phyloP scores from a whole-genome alignment of 306 rosid genomes.

The Gleditsia sinensis region DNA sequence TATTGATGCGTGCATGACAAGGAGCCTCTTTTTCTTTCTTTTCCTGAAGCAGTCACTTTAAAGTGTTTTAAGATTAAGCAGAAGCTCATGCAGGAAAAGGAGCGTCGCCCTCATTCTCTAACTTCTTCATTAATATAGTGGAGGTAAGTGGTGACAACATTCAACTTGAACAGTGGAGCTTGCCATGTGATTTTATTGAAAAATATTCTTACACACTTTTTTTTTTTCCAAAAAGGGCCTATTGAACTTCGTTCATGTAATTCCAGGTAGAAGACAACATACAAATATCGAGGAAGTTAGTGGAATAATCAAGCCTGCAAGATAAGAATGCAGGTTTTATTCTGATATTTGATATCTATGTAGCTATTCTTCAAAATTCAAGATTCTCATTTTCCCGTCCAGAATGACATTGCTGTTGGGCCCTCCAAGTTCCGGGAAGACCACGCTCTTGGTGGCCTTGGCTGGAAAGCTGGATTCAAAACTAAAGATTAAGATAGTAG shows the following conservation, averaged over 20 bases:
- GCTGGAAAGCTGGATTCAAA: conserved; percentile 69
- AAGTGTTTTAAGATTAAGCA: no score
- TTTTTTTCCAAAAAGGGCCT: conserved; percentile 36
- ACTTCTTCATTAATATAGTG: conserved; percentile 55
- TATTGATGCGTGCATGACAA: no score
- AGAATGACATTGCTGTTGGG: conserved; percentile 86
- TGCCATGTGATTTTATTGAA: conserved; percentile 5
- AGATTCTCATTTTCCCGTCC: not conserved
- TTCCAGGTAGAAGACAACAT: conserved; percentile 44
- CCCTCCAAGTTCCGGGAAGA: conserved; percentile 90
- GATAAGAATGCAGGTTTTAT: conserved; percentile 37
- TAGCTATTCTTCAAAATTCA: not conserved
- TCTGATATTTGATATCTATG: not conserved
- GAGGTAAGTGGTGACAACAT: conserved; percentile 44
- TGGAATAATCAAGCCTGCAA: conserved; percentile 82
- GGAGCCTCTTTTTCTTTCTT: no score
- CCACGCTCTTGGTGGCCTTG: conserved; percentile 67
- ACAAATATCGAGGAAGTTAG: conserved; percentile 58
- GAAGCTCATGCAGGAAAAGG: conserved; percentile 74
- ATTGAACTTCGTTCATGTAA: conserved; percentile 41
- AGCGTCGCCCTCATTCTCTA: conserved; percentile 68
- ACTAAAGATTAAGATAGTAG: conserved; percentile 44
- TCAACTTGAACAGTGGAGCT: not conserved
- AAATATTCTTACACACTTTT: not conserved
- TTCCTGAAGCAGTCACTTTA: conserved; percentile 60